phyloP scores from a whole-genome alignment of 2,329 filamentous ascomycete genomes.

The Colletotrichum sp. region DNA sequence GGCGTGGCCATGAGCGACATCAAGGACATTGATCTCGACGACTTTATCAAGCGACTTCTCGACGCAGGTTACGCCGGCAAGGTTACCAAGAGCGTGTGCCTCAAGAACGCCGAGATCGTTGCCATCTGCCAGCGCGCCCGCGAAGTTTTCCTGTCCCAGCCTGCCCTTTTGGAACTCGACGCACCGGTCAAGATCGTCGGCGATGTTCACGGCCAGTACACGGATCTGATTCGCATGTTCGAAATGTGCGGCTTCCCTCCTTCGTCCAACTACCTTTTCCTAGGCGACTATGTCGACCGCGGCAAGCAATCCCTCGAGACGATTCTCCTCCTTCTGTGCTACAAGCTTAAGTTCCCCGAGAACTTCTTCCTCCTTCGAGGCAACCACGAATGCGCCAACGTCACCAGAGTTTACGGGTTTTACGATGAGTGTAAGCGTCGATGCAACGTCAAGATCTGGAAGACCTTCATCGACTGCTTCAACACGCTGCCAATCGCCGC shows the following conservation, averaged over 20 bases:
- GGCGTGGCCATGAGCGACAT: slow-evolving; percentile 86
- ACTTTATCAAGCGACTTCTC: slow-evolving; percentile 93
- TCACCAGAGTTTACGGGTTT: slow-evolving; percentile 95
- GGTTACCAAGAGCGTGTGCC: slow-evolving; percentile 94
- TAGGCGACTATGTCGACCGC: slow-evolving; percentile 95
- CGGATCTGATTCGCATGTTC: slow-evolving; percentile 94
- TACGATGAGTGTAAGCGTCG: slow-evolving; percentile 98
- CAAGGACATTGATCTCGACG: slow-evolving; percentile 92
- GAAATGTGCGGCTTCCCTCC: slow-evolving; percentile 99
- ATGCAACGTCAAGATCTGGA: slow-evolving; percentile 98
- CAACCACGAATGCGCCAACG: slow-evolving; percentile 96
- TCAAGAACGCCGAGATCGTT: slow-evolving; percentile 97
- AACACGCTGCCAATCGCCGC: slow-evolving; percentile 94
- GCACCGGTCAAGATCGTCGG: slow-evolving; percentile 98
- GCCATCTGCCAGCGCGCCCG: slow-evolving; percentile 90
- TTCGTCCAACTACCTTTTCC: slow-evolving; percentile 88
- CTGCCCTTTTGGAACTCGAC: slow-evolving; percentile 87
- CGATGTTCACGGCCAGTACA: slow-evolving; percentile 96
- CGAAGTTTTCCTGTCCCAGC: slow-evolving; percentile 90
- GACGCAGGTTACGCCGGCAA: slow-evolving; percentile 97
- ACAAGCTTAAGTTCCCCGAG: slow-evolving; percentile 96
- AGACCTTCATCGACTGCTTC: slow-evolving; percentile 96
- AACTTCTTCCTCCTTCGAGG: slow-evolving; percentile 96
- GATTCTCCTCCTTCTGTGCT: slow-evolving; percentile 89
- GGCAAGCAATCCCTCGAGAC: slow-evolving; percentile 97